Evolutionary conservation across 495 filamentous ascomycete genomes (phyloP), one percentile per base, ranked within the genome.

Genomic region (Penicillium samsonianum): DNA sequence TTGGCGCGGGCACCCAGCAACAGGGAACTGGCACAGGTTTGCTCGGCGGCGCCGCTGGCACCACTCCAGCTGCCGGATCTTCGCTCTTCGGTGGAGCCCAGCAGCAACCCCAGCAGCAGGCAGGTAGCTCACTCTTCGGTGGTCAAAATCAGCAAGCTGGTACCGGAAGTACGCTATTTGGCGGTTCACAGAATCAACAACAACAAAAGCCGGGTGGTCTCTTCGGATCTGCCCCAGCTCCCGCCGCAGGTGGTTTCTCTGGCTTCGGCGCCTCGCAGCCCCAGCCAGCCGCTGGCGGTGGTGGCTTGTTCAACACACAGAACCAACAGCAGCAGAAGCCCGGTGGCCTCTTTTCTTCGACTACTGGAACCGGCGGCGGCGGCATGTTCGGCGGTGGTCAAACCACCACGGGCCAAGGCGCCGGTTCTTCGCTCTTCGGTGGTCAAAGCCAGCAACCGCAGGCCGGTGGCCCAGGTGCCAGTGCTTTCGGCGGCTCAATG

Each of bases 401-500:
- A 59, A 58, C 55, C 65, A 70, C 72, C 46, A 55, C 69, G 37
- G 41, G 61, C 20, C 75, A 73, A 35, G 71, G 71, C 26, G 59
- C 77, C 20, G 78, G 80, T 19, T 80, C 74, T 35, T 82, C 86
- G 16, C 75, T 91, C 10, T 91, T 93, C 63, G 74, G 73, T 56
- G 79, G 75, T 38, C 86, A 90, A 63, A 78, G 71, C 48, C 87
- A 86, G 65, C 87, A 86, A 66, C 84, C 85, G 49, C 73, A 71
- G 53, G 12, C 70, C 22, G 70, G 73, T 26, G 67, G 78, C 33
- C 67, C 82, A 12, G 81, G 84, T 55, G 75, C 75, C 26, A 52
- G 69, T 65, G 81, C 88, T 59, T 93, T 94, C 59, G 87, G 85
- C 4, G 67, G 59, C 33, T 73, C 76, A n/a, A 86, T 86, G 70